Evolutionary conservation across 2,329 filamentous ascomycete genomes (phyloP).

Genomic region (Ophiostoma himal-ulmi): DNA sequence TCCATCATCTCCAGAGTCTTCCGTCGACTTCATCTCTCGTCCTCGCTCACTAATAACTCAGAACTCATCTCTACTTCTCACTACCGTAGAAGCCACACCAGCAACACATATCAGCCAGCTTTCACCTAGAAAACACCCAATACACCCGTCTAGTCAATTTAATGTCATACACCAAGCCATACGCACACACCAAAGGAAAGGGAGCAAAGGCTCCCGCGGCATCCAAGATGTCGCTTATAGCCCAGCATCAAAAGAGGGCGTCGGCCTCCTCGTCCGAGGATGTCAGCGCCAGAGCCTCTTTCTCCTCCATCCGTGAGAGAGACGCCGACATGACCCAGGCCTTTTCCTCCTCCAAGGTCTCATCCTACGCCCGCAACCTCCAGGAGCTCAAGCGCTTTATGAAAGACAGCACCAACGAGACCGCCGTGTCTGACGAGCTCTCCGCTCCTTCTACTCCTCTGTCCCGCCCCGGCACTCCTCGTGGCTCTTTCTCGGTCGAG

Average conservation of each 20-base stretch:
- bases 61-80: not conserved
- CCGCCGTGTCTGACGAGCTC: constrained; percentile 47
- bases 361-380: constrained; percentile 42
- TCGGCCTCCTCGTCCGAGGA: constrained; percentile 21
- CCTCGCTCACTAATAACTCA: constrained; percentile 5
- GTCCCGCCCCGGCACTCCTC: constrained; percentile 10
- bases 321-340: constrained; percentile 55
- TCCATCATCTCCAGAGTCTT: not conserved
- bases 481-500: constrained; percentile 6
- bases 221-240: constrained; percentile 21
- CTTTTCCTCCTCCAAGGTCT: constrained; percentile 58
- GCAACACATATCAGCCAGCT: not conserved
- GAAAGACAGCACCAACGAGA: constrained; percentile 35
- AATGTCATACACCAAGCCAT: constrained; percentile 19
- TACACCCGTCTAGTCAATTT: constrained; percentile 16
- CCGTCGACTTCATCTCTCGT: not conserved
- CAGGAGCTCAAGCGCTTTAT: constrained; percentile 23
- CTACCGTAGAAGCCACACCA: not conserved
- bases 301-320: constrained; percentile 58
- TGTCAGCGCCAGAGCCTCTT: constrained; percentile 45
- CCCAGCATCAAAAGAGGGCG: constrained; percentile 19
- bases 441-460: constrained; percentile 12
- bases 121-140: not conserved
- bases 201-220: constrained; percentile 20
- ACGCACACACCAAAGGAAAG: constrained; percentile 18